Base-by-base conservation (phyloP, 192 early-diverging fungal genomes). In the Podila epicladia region DNA sequence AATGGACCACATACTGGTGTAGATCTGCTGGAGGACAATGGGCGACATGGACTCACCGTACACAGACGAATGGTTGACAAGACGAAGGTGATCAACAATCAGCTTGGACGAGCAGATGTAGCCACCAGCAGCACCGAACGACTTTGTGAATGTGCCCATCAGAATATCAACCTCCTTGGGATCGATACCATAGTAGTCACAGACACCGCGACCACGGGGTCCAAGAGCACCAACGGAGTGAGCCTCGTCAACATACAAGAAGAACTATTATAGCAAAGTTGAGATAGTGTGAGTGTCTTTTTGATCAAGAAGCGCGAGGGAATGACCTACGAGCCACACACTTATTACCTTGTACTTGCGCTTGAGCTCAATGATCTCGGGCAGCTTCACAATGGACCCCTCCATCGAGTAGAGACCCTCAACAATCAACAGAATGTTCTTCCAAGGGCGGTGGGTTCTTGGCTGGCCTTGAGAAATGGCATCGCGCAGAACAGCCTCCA, bases 401-500 rank as follows among this genome's bases (percentile, higher is more conserved):
- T 99, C 98, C 98, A 99, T 99, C 20, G 95, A 97, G 85, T 96
- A 99, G 31, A 99, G 86, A 41, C 97, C 96, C 74, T 99, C 97
- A 29, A 99, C 96, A 26, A 99, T 90, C 4, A 99, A 89, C 71
- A 99, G 82, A 82, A 99, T 99, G 86, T 99, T 99, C 85, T 97
- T 97, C 98, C 98, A 99, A 15, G 96, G 98, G 31, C 98, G 91
- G 82, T 98, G 97, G 9, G 97, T 99, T 64, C 98, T 90, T 28
- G 97, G 97, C 85, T 99, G 98, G 33, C 98, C 98, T 83, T 97
- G 94, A 49, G 95, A 85, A 70, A 99, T 98, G 69, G 91, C 90
- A 67, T 95, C 91, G 45, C 94, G 91, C 51, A 99, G 88, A 35
- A 96, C 88, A 29, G 75, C 50, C 73, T 96, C 96, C 41, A 99